phyloP scores from a whole-genome alignment of 164 flowering plant genomes.

The Tetracentron sinense region DNA sequence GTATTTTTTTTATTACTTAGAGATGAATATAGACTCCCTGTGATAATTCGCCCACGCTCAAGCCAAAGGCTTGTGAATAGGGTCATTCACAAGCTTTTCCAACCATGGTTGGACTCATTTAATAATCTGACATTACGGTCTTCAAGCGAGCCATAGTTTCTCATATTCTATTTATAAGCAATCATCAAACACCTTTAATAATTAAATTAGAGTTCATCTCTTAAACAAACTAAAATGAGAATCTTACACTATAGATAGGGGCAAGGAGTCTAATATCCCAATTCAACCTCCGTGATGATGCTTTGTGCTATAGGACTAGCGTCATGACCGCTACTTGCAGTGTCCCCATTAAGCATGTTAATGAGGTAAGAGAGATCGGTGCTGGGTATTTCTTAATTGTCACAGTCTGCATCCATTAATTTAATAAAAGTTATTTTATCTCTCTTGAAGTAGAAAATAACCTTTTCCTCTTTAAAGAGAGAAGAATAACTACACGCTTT shows the following conservation, averaged over 20 bases:
- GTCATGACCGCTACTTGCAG: slow-evolving; percentile 9
- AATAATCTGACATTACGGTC: too few species aligned
- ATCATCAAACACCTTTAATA: too few species aligned
- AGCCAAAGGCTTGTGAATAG: too few species aligned
- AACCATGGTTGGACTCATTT: too few species aligned
- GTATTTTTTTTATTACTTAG: too few species aligned
- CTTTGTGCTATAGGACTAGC: slow-evolving; percentile 7
- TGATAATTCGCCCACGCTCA: too few species aligned
- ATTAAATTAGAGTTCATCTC: neutral
- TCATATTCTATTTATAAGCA: too few species aligned
- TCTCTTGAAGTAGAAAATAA: too few species aligned
- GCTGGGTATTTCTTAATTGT: slow-evolving; percentile 15
- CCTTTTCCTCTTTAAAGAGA: too few species aligned
- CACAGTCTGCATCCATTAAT: slow-evolving; percentile 6
- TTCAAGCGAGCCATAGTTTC: too few species aligned
- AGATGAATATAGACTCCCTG: too few species aligned
- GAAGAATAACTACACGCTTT: neutral
- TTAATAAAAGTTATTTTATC: neutral
- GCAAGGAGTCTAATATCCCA: slow-evolving; percentile 13
- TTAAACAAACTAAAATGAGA: neutral
- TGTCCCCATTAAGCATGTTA: slow-evolving; percentile 10
- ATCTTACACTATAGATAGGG: slow-evolving; percentile 14
- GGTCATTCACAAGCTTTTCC: too few species aligned
- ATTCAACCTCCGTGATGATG: slow-evolving; percentile 15
- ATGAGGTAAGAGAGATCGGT: slow-evolving; percentile 10